Evolutionary conservation across 2,329 filamentous ascomycete genomes (phyloP).

Genomic region (Pseudogymnoascus sp.): DNA sequence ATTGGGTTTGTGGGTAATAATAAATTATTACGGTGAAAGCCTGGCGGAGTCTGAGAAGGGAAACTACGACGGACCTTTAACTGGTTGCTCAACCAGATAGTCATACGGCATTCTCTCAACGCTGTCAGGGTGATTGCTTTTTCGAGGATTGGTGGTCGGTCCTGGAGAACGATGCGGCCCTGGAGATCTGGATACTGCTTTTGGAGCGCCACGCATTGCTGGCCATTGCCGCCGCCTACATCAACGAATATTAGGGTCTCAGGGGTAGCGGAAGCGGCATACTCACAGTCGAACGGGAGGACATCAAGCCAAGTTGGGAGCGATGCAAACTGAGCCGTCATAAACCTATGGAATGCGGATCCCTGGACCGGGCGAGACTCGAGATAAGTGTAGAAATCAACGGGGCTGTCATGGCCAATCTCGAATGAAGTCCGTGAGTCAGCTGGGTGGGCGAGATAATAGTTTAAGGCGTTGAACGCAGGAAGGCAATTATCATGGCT

Average conservation of each 20-base stretch:
- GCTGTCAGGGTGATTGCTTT: slow-evolving; percentile 14
- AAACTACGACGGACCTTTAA: slow-evolving; percentile 18
- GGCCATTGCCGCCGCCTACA: slow-evolving; percentile 8
- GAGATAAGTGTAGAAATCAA: slow-evolving; percentile 8
- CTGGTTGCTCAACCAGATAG: slow-evolving; percentile 16
- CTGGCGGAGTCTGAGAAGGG: background rate
- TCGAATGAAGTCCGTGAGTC: slow-evolving; percentile 8
- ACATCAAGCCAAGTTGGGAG: slow-evolving; percentile 19
- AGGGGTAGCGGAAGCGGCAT: background rate
- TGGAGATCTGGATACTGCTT: slow-evolving; percentile 5
- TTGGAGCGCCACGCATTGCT: slow-evolving; percentile 3
- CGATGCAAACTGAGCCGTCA: slow-evolving; percentile 20
- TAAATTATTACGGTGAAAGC: background rate
- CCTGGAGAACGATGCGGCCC: slow-evolving; percentile 18
- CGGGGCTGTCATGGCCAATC: slow-evolving; percentile 5
- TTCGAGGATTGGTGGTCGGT: slow-evolving; percentile 17
- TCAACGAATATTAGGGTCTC: background rate
- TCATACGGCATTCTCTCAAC: slow-evolving; percentile 22
- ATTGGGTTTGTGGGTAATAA: background rate
- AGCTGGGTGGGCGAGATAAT: background rate
- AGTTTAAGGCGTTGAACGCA: slow-evolving; percentile 10
- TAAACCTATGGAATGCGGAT: slow-evolving; percentile 21
- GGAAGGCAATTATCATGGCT: slow-evolving; percentile 12
- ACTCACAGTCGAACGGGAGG: slow-evolving; percentile 18
- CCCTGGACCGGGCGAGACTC: slow-evolving; percentile 16